Base-by-base conservation (phyloP, 2,329 filamentous ascomycete species). In the Magnaporthiopsis incrustans region DNA sequence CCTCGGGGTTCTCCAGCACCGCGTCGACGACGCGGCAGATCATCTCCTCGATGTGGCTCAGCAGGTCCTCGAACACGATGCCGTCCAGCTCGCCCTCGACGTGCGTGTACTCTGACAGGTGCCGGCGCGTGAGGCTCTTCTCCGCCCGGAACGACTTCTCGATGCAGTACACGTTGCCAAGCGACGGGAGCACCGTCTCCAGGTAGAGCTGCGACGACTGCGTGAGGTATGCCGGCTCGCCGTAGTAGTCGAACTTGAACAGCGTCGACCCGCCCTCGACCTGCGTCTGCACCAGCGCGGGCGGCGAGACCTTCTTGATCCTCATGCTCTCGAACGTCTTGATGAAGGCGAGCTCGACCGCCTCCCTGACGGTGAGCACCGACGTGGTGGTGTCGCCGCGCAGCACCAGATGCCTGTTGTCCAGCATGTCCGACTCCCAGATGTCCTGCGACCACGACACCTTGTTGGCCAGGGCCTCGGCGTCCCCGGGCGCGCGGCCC, bases 131-230 rank as follows among this genome's bases (percentile, higher is more conserved):
- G 65, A 98, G 82, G 8, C 89, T 94, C 80, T 97, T 97, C 78
- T 99, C 95, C 18, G 95, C 95, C 67, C 95, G 93, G 88, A 99
- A 99, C 2, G 94, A 98, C 77, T 97, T 97, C 77, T 97, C 93
- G 72, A 99, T 94, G 75, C 94, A 98, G 84, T 96, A 99, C 63
- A 97, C 92, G 74, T 97, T 91, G 70, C 95, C 95, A 71, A 98
- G 83, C 62, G 89, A 91, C 14, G 94, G 92, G 38, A 99, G 81
- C 69, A 89, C 92, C 38, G 95, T 99, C 82, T 99, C 95, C 65
- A 99, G 89, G 78, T 99, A 99, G 63, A 99, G 86, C 78, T 99
- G 95, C 44, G 91, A 96, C 4, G 93, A 97, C 79, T 99, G 95
- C 4, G 95, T 98, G 67, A 99, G 86, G 81, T 93, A 99, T 66